Evolutionary conservation across 2,329 filamentous ascomycete genomes (phyloP).

Genomic region (Ophiostoma perfectum): DNA sequence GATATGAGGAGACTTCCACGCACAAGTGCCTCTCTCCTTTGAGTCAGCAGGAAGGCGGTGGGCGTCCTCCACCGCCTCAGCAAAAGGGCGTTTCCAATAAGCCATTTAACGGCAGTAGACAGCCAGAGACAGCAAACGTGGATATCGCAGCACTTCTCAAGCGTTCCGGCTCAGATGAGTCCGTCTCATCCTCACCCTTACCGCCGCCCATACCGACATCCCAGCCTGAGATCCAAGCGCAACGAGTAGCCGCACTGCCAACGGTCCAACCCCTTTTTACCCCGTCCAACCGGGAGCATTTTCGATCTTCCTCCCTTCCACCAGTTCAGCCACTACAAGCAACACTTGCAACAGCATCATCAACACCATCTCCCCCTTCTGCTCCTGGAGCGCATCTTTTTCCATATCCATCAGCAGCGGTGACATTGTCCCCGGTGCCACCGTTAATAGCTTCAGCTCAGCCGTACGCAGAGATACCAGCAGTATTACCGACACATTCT

Average conservation of each 20-base stretch:
- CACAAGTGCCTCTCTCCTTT: neutral
- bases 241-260: neutral
- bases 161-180: conserved; percentile 67
- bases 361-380: conserved; percentile 37
- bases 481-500: neutral
- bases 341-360: conserved; percentile 15
- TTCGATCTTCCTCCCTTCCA: conserved; percentile 37
- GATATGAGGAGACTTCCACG: neutral
- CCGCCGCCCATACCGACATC: neutral
- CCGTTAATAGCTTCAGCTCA: neutral
- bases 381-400: conserved; percentile 28
- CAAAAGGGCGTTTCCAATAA: neutral
- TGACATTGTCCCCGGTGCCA: conserved; percentile 20
- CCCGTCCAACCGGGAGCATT: conserved; percentile 29
- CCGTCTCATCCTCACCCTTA: conserved; percentile 43
- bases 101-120: conserved; percentile 34
- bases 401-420: conserved; percentile 21
- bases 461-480: neutral
- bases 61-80: conserved; percentile 15
- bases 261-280: neutral
- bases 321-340: conserved; percentile 22
- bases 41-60: conserved; percentile 14
- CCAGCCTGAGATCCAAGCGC: neutral
- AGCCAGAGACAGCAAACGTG: conserved; percentile 63
- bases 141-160: conserved; percentile 91